Percentiles rank a stretch among this genome's conserved stretches.
Conservation (phyloP, 331 rosid genomes). For the Dryas integrifolia region DNA sequence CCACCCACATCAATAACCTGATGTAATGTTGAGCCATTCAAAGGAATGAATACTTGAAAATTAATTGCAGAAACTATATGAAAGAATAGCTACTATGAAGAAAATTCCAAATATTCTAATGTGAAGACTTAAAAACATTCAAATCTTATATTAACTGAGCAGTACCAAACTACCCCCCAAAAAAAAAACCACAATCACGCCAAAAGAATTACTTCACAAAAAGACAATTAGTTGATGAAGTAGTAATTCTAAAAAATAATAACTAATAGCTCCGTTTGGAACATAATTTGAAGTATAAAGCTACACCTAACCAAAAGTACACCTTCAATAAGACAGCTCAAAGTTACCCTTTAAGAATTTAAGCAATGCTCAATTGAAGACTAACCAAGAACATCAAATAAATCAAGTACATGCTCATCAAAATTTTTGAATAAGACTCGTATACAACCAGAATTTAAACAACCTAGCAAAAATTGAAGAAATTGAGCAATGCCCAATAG, state of each 20-base stretch:
- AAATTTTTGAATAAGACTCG: background rate
- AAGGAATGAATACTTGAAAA: slow-evolving; percentile 2
- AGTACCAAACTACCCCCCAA: background rate
- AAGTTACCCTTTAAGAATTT: background rate
- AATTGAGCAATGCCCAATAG: slow-evolving; percentile 9
- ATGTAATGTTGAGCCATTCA: slow-evolving; percentile 24
- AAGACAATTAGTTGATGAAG: background rate
- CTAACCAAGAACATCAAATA: background rate
- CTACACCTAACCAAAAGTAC: background rate
- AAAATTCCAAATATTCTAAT: background rate
- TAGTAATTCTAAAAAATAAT: background rate
- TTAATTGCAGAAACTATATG: background rate
- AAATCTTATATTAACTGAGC: background rate
- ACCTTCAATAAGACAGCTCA: background rate
- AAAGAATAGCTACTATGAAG: background rate
- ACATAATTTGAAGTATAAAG: background rate
- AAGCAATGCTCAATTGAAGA: background rate
- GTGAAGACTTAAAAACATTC: background rate
- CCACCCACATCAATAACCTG: slow-evolving; percentile 96
- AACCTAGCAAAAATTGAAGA: slow-evolving; percentile 3
- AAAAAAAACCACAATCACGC: background rate
- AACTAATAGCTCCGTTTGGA: background rate
- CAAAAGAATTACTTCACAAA: background rate
- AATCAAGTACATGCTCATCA: background rate
- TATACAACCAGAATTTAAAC: background rate